Conservation (phyloP, 2,329 filamentous ascomycete species). For the Colletotrichum shisoi region DNA sequence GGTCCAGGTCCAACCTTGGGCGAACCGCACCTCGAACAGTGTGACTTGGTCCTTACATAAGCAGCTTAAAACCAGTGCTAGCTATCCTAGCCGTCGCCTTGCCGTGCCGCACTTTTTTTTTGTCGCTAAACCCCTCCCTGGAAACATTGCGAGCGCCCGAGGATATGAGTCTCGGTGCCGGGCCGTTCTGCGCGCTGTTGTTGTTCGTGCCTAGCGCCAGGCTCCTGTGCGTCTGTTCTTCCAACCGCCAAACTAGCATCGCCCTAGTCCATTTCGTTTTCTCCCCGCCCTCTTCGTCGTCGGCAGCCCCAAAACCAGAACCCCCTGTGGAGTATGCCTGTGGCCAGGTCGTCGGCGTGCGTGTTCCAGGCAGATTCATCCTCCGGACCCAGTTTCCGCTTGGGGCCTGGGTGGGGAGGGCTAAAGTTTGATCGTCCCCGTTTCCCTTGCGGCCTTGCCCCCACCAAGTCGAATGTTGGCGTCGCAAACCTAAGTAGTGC, state of each 20-base stretch:
- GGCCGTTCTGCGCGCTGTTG: constrained; percentile 19
- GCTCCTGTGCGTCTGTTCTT: constrained; percentile 14
- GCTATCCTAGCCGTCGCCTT: constrained; percentile 27
- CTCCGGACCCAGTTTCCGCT: constrained; percentile 24
- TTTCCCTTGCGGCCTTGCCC: neutral
- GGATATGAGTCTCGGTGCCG: constrained; percentile 26
- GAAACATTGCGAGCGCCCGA: constrained; percentile 36
- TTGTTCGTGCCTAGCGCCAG: constrained; percentile 7
- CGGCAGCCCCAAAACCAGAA: constrained; percentile 1
- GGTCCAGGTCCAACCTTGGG: constrained; percentile 35
- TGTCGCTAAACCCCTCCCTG: constrained; percentile 35
- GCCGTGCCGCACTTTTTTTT: constrained; percentile 27
- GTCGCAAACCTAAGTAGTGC: neutral
- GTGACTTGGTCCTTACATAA: constrained; percentile 38
- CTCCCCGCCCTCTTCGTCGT: constrained; percentile 23
- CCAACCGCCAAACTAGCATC: constrained; percentile 26
- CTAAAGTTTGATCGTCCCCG: constrained; percentile 22
- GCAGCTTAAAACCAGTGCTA: constrained; percentile 31
- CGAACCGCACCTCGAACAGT: constrained; percentile 25
- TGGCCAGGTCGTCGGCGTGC: constrained; percentile 2
- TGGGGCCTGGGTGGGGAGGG: constrained; percentile 13
- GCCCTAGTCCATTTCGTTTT: constrained; percentile 10
- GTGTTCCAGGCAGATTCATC: constrained; percentile 35
- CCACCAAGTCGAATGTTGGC: neutral
- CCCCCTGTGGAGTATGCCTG: constrained; percentile 17